phyloP scores from a whole-genome alignment of 2,329 filamentous ascomycete genomes.

The Hyphodiscus sp. region DNA sequence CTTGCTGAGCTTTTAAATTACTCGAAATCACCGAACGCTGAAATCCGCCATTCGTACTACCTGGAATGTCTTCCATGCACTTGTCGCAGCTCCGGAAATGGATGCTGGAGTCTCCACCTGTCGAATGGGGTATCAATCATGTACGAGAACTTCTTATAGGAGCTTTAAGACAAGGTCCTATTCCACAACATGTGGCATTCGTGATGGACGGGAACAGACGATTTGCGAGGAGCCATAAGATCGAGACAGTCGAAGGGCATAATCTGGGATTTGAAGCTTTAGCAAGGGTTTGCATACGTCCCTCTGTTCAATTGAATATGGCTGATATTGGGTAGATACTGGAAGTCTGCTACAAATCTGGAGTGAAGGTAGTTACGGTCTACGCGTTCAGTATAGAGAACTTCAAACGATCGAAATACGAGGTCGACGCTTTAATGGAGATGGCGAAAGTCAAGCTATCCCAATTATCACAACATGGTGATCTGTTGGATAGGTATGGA shows the following conservation, averaged over 20 bases:
- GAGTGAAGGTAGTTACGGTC: slow-evolving; percentile 93
- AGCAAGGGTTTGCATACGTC: slow-evolving; percentile 58
- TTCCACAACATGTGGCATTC: slow-evolving; percentile 95
- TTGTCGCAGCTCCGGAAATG: slow-evolving; percentile 61
- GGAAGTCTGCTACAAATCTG: slow-evolving; percentile 96
- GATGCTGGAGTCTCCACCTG: slow-evolving; percentile 80
- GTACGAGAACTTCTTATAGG: slow-evolving; percentile 82
- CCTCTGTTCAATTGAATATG: background rate
- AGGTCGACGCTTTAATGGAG: slow-evolving; percentile 95
- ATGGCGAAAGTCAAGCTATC: slow-evolving; percentile 93
- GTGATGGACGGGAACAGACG: slow-evolving; percentile 98
- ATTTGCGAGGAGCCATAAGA: slow-evolving; percentile 82
- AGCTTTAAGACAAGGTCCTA: slow-evolving; percentile 79
- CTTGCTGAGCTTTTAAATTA: background rate
- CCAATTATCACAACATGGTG: slow-evolving; percentile 87
- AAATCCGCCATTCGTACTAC: background rate
- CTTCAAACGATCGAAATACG: slow-evolving; percentile 93
- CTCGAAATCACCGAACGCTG: background rate
- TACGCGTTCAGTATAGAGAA: slow-evolving; percentile 99
- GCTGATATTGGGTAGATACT: slow-evolving; percentile 56
- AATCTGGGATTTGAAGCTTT: slow-evolving; percentile 93
- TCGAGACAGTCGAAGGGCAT: slow-evolving; percentile 95
- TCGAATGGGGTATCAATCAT: slow-evolving; percentile 78
- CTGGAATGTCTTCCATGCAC: slow-evolving; percentile 44
- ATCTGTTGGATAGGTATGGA: slow-evolving; percentile 87